These are phyloP conservation scores for Bruguiera hainesii DNA, from an alignment of 441 rosid species.

Conservation along the genomic window DNA sequence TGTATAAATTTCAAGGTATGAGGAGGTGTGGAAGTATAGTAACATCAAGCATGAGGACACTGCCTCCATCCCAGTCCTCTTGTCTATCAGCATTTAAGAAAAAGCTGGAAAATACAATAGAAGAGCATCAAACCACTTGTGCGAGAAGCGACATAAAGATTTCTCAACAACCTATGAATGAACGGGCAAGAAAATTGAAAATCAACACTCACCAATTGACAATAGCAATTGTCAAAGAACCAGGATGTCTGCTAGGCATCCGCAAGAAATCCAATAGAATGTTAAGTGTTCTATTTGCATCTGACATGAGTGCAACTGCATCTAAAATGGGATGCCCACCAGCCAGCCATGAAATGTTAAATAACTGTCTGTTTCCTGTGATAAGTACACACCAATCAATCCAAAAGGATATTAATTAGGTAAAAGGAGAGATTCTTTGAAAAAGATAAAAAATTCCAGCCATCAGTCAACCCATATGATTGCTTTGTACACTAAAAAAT, in stretches of 20 bases:
- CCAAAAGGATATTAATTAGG: slow-evolving; percentile 17
- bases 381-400: slow-evolving; percentile 24
- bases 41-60: background rate
- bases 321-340: slow-evolving; percentile 81
- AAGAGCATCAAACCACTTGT: background rate
- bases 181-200: slow-evolving; percentile 16
- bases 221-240: slow-evolving; percentile 61
- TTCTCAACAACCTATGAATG: background rate
- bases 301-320: slow-evolving; percentile 61
- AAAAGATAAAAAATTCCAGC: background rate
- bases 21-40: background rate
- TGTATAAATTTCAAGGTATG: too few relatives aligned
- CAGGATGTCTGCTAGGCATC: slow-evolving; percentile 62
- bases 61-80: background rate
- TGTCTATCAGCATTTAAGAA: background rate
- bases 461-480: slow-evolving; percentile 12
- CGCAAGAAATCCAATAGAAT: slow-evolving; percentile 61
- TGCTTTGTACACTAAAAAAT: slow-evolving; percentile 8
- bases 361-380: slow-evolving; percentile 57
- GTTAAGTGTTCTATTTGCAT: slow-evolving; percentile 64
- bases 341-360: slow-evolving; percentile 75
- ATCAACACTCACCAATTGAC: slow-evolving; percentile 79
- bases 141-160: background rate
- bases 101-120: background rate
- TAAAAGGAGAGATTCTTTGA: slow-evolving; percentile 3